Percentiles rank a stretch among this genome's conserved stretches.
These are phyloP conservation scores for Penicillium pulvis DNA, from an alignment of 495 filamentous ascomycete species.

Conservation along the genomic window DNA sequence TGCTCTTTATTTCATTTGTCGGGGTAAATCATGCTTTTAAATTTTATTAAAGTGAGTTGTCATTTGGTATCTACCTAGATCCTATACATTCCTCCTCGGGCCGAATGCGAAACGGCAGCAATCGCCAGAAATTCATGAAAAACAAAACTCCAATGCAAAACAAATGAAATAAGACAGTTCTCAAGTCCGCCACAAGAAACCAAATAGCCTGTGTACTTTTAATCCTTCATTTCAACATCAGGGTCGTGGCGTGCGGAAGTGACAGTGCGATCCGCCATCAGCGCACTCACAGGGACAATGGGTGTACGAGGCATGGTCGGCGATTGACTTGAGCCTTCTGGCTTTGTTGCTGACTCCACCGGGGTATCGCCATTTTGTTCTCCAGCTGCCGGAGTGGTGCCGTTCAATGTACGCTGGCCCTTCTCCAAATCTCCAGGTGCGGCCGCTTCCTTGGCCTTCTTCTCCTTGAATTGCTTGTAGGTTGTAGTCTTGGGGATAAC, in stretches of 20 bases:
- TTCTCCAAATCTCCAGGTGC: slow-evolving; percentile 50
- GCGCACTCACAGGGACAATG: slow-evolving; percentile 37
- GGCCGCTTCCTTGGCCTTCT: slow-evolving; percentile 50
- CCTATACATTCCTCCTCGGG: slow-evolving; percentile 1
- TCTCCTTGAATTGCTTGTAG: slow-evolving; percentile 77
- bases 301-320: slow-evolving; percentile 34
- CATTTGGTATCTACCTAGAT: slow-evolving; percentile 1
- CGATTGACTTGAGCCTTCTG: slow-evolving; percentile 25
- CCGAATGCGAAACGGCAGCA: slow-evolving; percentile 12
- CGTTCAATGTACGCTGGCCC: slow-evolving; percentile 57
- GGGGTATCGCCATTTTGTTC: slow-evolving; percentile 36
- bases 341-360: slow-evolving; percentile 12
- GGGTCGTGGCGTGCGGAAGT: slow-evolving; percentile 33
- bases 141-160: slow-evolving; percentile 33
- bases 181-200: not conserved
- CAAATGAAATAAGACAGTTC: slow-evolving; percentile 23
- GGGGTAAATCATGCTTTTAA: not conserved
- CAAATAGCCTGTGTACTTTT: not conserved
- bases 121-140: slow-evolving; percentile 15
- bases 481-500: slow-evolving; percentile 83
- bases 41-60: not conserved
- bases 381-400: slow-evolving; percentile 20
- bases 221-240: slow-evolving; percentile 62
- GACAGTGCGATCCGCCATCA: slow-evolving; percentile 43
- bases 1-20: not conserved